Conservation (phyloP, 1,284 basidiomycete species). For the Chiua sp. region DNA sequence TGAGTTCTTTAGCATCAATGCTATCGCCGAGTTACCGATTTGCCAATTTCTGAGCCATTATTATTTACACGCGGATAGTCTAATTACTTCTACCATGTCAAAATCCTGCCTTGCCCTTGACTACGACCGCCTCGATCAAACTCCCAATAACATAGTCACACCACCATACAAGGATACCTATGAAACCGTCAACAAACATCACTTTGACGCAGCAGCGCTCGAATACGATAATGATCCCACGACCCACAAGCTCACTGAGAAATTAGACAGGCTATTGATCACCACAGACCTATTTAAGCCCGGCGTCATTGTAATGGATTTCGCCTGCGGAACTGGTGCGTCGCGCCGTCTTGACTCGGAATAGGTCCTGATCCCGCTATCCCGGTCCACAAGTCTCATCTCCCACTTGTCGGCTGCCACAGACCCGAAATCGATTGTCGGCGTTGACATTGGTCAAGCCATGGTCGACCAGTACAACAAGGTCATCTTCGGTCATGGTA, state of each 20-base stretch:
- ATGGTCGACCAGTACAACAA: slow-evolving; percentile 71
- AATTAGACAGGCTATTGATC: slow-evolving; percentile 48
- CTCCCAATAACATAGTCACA: too few species aligned
- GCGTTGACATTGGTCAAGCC: slow-evolving; percentile 70
- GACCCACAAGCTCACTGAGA: slow-evolving; percentile 33
- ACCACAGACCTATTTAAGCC: slow-evolving; percentile 56
- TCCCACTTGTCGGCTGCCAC: slow-evolving; percentile 60
- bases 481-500: slow-evolving; percentile 59
- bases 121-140: too few species aligned
- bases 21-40: too few species aligned
- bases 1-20: too few species aligned
- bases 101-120: too few species aligned
- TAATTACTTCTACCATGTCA: too few species aligned
- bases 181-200: slow-evolving; percentile 25
- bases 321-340: slow-evolving; percentile 71
- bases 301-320: slow-evolving; percentile 65
- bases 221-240: slow-evolving; percentile 34
- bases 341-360: not conserved
- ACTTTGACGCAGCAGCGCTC: slow-evolving; percentile 29
- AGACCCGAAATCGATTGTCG: slow-evolving; percentile 59
- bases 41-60: too few species aligned
- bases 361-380: not conserved
- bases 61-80: too few species aligned
- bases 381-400: slow-evolving; percentile 52
- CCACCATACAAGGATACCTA: not conserved